Percentiles rank a stretch among this genome's conserved stretches.
phyloP scores from a whole-genome alignment of 1,284 basidiomycete species.

The Polyporus tsugae region DNA sequence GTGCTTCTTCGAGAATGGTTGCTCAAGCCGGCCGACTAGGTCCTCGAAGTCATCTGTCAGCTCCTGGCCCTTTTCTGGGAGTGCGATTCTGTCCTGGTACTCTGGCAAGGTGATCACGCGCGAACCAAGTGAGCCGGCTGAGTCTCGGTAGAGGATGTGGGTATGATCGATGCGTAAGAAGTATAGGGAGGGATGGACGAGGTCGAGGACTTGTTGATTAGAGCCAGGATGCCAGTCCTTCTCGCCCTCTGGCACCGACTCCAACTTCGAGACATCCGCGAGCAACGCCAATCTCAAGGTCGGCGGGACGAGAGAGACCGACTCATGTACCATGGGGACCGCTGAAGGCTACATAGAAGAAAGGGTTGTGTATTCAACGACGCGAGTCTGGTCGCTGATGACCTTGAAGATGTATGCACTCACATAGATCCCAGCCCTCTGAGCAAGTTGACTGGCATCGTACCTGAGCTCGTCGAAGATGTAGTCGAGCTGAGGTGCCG shows the following conservation, averaged over 20 bases:
- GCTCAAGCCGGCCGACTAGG: background rate
- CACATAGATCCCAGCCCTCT: slow-evolving; percentile 37
- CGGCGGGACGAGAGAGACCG: background rate
- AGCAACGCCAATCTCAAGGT: background rate
- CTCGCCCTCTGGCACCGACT: slow-evolving; percentile 15
- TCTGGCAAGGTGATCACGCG: background rate
- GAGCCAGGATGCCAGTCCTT: slow-evolving; percentile 22
- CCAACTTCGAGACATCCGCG: slow-evolving; percentile 2
- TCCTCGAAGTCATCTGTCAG: background rate
- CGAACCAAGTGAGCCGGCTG: background rate
- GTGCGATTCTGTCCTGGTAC: background rate
- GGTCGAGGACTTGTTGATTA: slow-evolving; percentile 17
- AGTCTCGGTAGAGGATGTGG: background rate
- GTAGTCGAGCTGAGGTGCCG: slow-evolving; percentile 18
- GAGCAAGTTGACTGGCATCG: background rate
- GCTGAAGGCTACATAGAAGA: background rate
- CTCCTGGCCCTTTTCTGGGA: background rate
- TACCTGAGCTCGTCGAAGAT: slow-evolving; percentile 17
- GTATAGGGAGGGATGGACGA: slow-evolving; percentile 21
- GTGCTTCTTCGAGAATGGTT: slow-evolving; percentile 6
- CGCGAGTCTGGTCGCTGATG: background rate
- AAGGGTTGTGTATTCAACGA: background rate
- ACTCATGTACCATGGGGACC: slow-evolving; percentile 6
- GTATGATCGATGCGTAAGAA: slow-evolving; percentile 14
- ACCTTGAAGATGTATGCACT: background rate